Percentiles rank a stretch among this genome's conserved stretches.
phyloP scores from a whole-genome alignment of 2,329 filamentous ascomycete genomes.

The Neobulgaria alba region DNA sequence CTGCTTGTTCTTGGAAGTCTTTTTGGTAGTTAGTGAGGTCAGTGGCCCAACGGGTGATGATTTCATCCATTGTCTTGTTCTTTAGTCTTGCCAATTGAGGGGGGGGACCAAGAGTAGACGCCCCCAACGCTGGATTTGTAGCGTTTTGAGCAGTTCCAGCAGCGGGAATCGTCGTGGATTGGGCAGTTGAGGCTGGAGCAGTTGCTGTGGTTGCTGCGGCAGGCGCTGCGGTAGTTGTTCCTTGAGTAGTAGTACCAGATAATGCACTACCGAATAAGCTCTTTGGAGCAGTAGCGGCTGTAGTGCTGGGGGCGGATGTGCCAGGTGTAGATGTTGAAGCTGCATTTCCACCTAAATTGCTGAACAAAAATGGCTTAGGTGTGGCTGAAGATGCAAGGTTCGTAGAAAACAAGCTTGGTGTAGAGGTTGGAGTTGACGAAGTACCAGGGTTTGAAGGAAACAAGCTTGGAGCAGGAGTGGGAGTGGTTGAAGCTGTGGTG shows the following conservation, averaged over 20 bases:
- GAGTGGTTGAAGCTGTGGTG: slow-evolving; percentile 13
- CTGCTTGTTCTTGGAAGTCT: slow-evolving; percentile 86
- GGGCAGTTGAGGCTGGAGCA: not conserved
- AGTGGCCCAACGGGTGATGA: slow-evolving; percentile 92
- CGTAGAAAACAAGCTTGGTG: not conserved
- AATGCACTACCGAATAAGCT: slow-evolving; percentile 27
- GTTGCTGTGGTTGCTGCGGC: slow-evolving; percentile 13
- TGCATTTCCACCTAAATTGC: slow-evolving; percentile 4
- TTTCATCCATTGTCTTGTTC: slow-evolving; percentile 99
- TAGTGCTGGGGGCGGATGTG: slow-evolving; percentile 15
- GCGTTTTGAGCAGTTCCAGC: slow-evolving; percentile 25
- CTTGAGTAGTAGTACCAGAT: slow-evolving; percentile 5
- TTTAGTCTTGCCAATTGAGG: slow-evolving; percentile 86
- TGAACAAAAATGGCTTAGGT: slow-evolving; percentile 12
- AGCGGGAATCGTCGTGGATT: not conserved
- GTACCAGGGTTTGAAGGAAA: slow-evolving; percentile 28
- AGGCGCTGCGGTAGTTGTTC: slow-evolving; percentile 26
- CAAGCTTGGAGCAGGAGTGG: slow-evolving; percentile 9
- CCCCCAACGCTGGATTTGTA: slow-evolving; percentile 40
- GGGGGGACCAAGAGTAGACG: slow-evolving; percentile 71
- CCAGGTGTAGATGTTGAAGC: slow-evolving; percentile 10
- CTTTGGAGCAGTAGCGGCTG: slow-evolving; percentile 5
- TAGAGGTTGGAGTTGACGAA: slow-evolving; percentile 8
- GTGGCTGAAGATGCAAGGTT: slow-evolving; percentile 8
- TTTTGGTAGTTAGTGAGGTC: slow-evolving; percentile 95